Evolutionary conservation across 2,329 filamentous ascomycete genomes (phyloP).

Genomic region (Onygena corvina): DNA sequence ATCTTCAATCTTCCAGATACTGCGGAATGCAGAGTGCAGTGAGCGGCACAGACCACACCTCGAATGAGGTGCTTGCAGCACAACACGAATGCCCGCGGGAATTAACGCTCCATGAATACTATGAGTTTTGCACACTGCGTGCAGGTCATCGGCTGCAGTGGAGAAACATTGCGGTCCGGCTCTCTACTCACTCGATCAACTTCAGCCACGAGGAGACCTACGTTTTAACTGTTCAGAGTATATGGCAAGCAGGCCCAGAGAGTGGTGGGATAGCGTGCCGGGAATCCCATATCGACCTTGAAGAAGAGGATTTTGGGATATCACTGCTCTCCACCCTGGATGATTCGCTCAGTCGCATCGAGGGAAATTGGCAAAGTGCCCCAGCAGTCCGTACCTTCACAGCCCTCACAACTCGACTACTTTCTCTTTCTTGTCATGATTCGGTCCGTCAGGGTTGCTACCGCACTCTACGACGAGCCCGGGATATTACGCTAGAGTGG

Average conservation of each 20-base stretch:
- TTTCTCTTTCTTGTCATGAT: conserved; percentile 28
- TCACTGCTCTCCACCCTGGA: conserved; percentile 27
- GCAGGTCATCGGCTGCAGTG: conserved; percentile 42
- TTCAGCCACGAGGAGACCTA: conserved; percentile 41
- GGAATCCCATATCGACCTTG: conserved; percentile 20
- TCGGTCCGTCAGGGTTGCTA: conserved; percentile 22
- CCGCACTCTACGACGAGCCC: conserved; percentile 22
- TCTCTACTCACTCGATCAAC: conserved; percentile 39
- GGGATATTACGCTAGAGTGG: conserved; percentile 34
- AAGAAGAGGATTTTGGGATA: conserved; percentile 18
- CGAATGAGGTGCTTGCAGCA: conserved; percentile 44
- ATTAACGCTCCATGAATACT: conserved; percentile 45
- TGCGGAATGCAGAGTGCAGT: conserved; percentile 11
- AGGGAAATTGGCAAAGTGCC: conserved; percentile 43
- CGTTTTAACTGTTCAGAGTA: conserved; percentile 39
- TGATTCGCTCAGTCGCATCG: conserved; percentile 25
- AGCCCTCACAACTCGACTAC: conserved; percentile 32
- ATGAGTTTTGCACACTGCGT: conserved; percentile 40
- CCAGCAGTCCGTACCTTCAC: conserved; percentile 32
- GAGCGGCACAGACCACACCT: conserved; percentile 13
- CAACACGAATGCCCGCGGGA: conserved; percentile 38
- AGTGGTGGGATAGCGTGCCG: conserved; percentile 1
- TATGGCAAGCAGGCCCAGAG: conserved; percentile 38
- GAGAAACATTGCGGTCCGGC: conserved; percentile 44
- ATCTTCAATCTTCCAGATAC: conserved; percentile 22